A percentile compares a stretch with the other conserved stretches of the same genome.
These are phyloP conservation scores for Hygrophorus russula DNA, from an alignment of 768 basidiomycete genomes.

Conservation along the genomic window DNA sequence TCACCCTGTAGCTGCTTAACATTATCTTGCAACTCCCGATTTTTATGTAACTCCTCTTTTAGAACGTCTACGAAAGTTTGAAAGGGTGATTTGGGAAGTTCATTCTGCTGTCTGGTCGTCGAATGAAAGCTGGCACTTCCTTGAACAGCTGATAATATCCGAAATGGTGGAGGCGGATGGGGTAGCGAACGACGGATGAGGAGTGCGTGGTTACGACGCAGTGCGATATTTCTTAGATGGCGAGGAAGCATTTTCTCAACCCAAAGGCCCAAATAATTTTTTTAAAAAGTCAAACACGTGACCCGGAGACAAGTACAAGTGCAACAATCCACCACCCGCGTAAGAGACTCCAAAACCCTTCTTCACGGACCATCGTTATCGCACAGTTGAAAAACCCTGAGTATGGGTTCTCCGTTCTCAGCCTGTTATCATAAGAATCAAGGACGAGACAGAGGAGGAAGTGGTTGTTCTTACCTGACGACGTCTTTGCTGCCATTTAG, in stretches of 20 bases:
- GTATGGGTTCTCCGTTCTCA: too few species aligned
- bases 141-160: constrained; percentile 33
- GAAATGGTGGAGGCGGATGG: constrained; percentile 27
- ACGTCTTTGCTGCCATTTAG: too few species aligned
- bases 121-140: too few species aligned
- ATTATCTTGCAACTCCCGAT: constrained; percentile 90
- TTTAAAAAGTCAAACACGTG: too few species aligned
- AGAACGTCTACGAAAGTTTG: constrained; percentile 94
- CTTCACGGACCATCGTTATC: too few species aligned
- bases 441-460: too few species aligned
- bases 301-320: too few species aligned
- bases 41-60: constrained; percentile 87
- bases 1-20: constrained; percentile 96
- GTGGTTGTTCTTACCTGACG: too few species aligned
- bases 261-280: not conserved
- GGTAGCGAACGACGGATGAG: constrained; percentile 12
- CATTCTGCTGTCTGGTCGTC: constrained; percentile 47
- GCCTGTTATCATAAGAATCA: too few species aligned
- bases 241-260: constrained; percentile 28
- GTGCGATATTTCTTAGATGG: constrained; percentile 28
- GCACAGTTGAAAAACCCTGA: too few species aligned
- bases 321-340: too few species aligned
- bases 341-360: too few species aligned
- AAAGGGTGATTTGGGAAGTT: constrained; percentile 84
- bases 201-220: constrained; percentile 20